These are phyloP conservation scores for Microcos paniculata DNA, from an alignment of 345 rosid species.

Conservation along the genomic window DNA sequence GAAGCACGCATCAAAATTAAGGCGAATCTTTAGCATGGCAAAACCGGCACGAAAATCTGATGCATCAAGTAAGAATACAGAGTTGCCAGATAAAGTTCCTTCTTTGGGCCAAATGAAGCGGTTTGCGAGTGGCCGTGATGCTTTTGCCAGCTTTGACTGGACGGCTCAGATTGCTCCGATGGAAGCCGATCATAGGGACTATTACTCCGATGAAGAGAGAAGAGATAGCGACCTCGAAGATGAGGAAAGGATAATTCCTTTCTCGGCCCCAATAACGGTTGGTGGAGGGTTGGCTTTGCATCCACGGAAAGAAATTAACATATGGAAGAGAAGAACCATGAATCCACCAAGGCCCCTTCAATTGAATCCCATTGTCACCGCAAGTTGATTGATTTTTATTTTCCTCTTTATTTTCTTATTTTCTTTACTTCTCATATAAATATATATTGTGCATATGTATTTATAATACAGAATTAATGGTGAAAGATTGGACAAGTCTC, in stretches of 20 bases:
- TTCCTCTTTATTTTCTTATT: not conserved
- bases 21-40: conserved; percentile 36
- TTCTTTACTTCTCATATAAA: not conserved
- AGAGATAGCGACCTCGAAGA: conserved; percentile 33
- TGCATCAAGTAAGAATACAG: not conserved
- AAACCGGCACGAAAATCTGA: conserved; percentile 31
- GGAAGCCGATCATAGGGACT: conserved; percentile 41
- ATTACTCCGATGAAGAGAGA: conserved; percentile 51
- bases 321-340: conserved; percentile 92
- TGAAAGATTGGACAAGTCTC: not conserved
- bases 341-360: conserved; percentile 73
- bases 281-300: conserved; percentile 38
- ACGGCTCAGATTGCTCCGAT: conserved; percentile 52
- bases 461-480: not conserved
- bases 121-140: conserved; percentile 70
- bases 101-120: conserved; percentile 71
- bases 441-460: not conserved
- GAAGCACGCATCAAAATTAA: conserved; percentile 40
- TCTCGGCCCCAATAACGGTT: conserved; percentile 63
- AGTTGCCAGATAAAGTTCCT: conserved; percentile 43
- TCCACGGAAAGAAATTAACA: conserved; percentile 69
- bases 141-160: conserved; percentile 67
- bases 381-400: not conserved
- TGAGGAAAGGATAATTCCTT: conserved; percentile 50
- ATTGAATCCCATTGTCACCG: conserved; percentile 29